A percentile compares a stretch with the other conserved stretches of the same genome.
phyloP scores from a whole-genome alignment of 192 early-diverging fungal species.

The Lobosporangium transversale region DNA sequence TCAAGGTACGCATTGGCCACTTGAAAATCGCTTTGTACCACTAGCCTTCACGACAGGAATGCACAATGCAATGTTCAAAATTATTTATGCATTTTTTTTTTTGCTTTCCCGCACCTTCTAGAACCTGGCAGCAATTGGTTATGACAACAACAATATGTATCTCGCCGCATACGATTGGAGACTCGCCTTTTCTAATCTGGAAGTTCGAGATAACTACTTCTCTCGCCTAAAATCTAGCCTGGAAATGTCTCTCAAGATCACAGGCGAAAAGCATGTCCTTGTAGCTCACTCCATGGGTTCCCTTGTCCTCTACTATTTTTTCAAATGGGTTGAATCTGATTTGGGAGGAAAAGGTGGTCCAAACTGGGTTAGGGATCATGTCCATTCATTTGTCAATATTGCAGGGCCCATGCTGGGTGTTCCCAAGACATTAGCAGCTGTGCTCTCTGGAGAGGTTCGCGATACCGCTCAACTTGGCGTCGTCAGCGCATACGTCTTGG shows the following conservation, averaged over 20 bases:
- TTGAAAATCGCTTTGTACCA: not conserved
- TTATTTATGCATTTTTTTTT: not conserved
- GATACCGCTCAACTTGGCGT: constrained; percentile 85
- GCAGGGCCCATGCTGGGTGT: constrained; percentile 88
- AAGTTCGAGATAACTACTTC: constrained; percentile 85
- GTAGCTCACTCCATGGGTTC: constrained; percentile 78
- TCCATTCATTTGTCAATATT: constrained; percentile 85
- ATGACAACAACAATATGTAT: constrained; percentile 89
- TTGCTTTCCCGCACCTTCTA: constrained; percentile 25
- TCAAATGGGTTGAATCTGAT: constrained; percentile 84
- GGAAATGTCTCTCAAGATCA: constrained; percentile 62
- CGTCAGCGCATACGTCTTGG: constrained; percentile 81
- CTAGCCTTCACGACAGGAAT: not conserved
- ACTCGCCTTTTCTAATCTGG: constrained; percentile 78
- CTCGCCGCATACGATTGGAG: constrained; percentile 93
- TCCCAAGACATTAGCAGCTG: constrained; percentile 81
- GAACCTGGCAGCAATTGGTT: constrained; percentile 85
- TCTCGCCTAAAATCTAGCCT: constrained; percentile 77
- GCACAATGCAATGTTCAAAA: not conserved
- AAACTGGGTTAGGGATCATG: constrained; percentile 80
- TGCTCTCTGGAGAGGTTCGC: constrained; percentile 82
- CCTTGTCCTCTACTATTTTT: constrained; percentile 81
- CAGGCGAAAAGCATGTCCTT: constrained; percentile 65
- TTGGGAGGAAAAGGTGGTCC: constrained; percentile 73
- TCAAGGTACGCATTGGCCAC: constrained; percentile 27